Evolutionary conservation across 805 yeast genomes (phyloP).

Genomic region (Clavispora santaluciae): DNA sequence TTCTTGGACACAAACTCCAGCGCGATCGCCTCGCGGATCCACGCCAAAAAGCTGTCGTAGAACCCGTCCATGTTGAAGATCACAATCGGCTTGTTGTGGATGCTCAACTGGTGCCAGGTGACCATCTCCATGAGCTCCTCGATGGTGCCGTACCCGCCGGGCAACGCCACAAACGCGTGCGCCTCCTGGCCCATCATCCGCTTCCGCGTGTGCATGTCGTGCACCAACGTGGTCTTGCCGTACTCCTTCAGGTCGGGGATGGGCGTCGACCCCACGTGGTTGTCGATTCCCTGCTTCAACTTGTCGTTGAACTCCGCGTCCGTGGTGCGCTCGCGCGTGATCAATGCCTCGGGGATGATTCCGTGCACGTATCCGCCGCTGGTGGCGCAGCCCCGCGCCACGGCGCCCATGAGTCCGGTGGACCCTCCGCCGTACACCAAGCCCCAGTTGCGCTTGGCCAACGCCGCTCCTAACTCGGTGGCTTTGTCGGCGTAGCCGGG

Average conservation of each 20-base stretch:
- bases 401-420: slow-evolving; percentile 76
- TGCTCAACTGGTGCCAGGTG: slow-evolving; percentile 88
- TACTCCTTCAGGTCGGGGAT: slow-evolving; percentile 55
- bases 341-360: slow-evolving; percentile 79
- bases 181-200: slow-evolving; percentile 81
- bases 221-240: slow-evolving; percentile 76
- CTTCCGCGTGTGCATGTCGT: slow-evolving; percentile 88
- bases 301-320: slow-evolving; percentile 41
- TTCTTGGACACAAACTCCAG: slow-evolving; percentile 64
- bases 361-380: slow-evolving; percentile 74
- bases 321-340: slow-evolving; percentile 61
- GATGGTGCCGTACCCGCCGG: slow-evolving; percentile 88
- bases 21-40: slow-evolving; percentile 54
- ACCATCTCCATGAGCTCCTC: slow-evolving; percentile 88
- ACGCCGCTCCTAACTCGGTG: slow-evolving; percentile 49
- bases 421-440: slow-evolving; percentile 90
- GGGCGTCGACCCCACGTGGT: slow-evolving; percentile 64
- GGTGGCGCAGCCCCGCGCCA: slow-evolving; percentile 58
- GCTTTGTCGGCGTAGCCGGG: slow-evolving; percentile 50
- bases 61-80: slow-evolving; percentile 76
- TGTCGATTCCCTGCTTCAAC: slow-evolving; percentile 48
- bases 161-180: slow-evolving; percentile 83
- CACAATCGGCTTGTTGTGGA: slow-evolving; percentile 77
- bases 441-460: slow-evolving; percentile 63
- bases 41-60: slow-evolving; percentile 63